Conservation (phyloP, 352 stramenopile species). For the Saprolegnia parasitica region DNA sequence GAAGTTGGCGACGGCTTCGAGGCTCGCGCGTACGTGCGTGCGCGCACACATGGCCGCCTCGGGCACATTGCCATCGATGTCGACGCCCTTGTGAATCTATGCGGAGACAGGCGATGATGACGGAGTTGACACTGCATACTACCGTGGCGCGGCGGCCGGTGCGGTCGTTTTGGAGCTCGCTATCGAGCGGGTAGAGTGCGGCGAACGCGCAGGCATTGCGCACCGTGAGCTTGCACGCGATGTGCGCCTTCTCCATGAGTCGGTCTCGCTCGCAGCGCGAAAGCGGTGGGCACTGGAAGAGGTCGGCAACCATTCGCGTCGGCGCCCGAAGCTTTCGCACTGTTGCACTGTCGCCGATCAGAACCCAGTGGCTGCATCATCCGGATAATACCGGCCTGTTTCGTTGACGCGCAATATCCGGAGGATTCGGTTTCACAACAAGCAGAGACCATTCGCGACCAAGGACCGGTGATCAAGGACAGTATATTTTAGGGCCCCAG, state of each 20-base stretch:
- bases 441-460: no score
- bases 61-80: not conserved
- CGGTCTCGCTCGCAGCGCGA: not conserved
- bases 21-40: not conserved
- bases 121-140: not conserved
- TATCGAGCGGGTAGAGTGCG: not conserved
- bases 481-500: no score
- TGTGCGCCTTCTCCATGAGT: slow-evolving; percentile 6
- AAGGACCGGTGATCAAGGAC: no score
- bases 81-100: slow-evolving; percentile 5
- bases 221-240: slow-evolving; percentile 1
- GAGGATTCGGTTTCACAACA: no score
- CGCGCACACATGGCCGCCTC: slow-evolving; percentile 1
- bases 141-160: slow-evolving; percentile 20
- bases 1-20: slow-evolving; percentile 20
- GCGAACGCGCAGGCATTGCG: slow-evolving; percentile 12
- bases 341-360: no score
- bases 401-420: no score
- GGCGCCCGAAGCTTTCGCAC: no score
- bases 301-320: not conserved
- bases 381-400: no score
- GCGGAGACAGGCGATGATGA: no score
- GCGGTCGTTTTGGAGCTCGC: not conserved
- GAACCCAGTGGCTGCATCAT: no score
- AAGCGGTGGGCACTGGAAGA: slow-evolving; percentile 17